A percentile compares a stretch with the other conserved stretches of the same genome.
Conservation (phyloP, 2,329 filamentous ascomycete species). For the Cytospora paraplurivora region DNA sequence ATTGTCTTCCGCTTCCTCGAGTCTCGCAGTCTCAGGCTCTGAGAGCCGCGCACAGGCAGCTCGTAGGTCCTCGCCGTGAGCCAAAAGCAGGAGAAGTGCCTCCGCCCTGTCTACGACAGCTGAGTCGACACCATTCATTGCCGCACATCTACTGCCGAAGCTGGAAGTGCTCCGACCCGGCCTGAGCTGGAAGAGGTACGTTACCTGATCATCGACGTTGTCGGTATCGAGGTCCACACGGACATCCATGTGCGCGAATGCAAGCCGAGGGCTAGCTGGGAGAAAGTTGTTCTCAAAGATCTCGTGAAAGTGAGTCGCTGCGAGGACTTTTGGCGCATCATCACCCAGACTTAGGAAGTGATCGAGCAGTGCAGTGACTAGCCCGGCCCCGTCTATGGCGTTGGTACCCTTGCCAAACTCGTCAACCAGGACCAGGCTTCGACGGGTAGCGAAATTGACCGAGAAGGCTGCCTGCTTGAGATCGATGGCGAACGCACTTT, state of each 20-base stretch:
- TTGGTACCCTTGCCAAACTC: conserved; percentile 78
- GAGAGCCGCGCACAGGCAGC: conserved; percentile 70
- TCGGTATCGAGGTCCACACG: conserved; percentile 55
- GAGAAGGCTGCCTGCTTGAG: conserved; percentile 83
- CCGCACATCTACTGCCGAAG: conserved; percentile 84
- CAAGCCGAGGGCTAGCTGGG: conserved; percentile 49
- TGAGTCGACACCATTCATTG: conserved; percentile 78
- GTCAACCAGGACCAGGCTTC: conserved; percentile 85
- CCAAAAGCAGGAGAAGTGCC: conserved; percentile 67
- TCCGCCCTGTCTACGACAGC: conserved; percentile 76
- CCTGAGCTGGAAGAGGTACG: conserved; percentile 72
- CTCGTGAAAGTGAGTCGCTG: conserved; percentile 69
- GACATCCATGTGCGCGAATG: conserved; percentile 73
- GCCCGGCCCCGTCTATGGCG: conserved; percentile 57
- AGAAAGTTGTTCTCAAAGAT: conserved; percentile 69
- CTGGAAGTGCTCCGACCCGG: conserved; percentile 74
- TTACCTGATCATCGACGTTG: conserved; percentile 62
- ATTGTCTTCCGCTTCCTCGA: conserved; percentile 67
- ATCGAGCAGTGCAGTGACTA: conserved; percentile 59
- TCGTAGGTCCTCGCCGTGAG: conserved; percentile 74
- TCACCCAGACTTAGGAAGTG: conserved; percentile 53
- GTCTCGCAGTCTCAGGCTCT: conserved; percentile 60
- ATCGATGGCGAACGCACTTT: conserved; percentile 73
- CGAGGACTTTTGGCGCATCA: conserved; percentile 58
- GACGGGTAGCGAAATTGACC: conserved; percentile 70